A percentile compares a stretch with the other conserved stretches of the same genome.
These are phyloP conservation scores for Scedosporium minutisporum DNA, from an alignment of 2,329 filamentous ascomycete genomes.

Conservation along the genomic window DNA sequence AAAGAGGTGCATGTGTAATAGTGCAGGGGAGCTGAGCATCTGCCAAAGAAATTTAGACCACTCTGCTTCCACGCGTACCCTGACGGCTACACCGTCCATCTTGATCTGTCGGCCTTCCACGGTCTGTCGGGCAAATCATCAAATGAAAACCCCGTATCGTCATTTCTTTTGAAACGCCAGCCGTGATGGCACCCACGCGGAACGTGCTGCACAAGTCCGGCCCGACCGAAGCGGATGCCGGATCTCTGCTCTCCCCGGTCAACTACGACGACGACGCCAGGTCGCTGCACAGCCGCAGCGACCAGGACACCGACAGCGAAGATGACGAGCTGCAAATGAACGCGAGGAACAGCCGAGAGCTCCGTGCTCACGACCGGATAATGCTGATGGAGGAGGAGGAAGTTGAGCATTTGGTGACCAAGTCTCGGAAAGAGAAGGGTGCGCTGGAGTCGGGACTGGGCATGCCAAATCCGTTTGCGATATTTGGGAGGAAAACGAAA, in stretches of 20 bases:
- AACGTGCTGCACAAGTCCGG: background rate
- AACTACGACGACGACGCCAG: slow-evolving; percentile 61
- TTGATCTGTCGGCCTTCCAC: background rate
- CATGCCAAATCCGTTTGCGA: slow-evolving; percentile 11
- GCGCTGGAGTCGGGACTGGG: slow-evolving; percentile 33
- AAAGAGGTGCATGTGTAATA: background rate
- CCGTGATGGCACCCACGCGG: background rate
- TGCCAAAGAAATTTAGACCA: background rate
- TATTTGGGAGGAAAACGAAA: slow-evolving; percentile 9
- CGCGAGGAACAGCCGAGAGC: slow-evolving; percentile 59
- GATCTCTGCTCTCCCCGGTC: slow-evolving; percentile 50
- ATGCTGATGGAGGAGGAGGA: slow-evolving; percentile 71
- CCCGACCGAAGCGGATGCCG: slow-evolving; percentile 17
- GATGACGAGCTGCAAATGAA: slow-evolving; percentile 60
- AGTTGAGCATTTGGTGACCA: slow-evolving; percentile 48
- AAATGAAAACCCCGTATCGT: background rate
- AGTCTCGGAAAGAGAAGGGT: slow-evolving; percentile 38
- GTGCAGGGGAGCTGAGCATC: background rate
- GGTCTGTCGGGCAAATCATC: background rate
- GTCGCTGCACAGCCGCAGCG: slow-evolving; percentile 56
- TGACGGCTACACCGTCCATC: background rate
- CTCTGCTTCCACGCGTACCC: background rate
- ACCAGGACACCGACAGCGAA: slow-evolving; percentile 68
- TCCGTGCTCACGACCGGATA: slow-evolving; percentile 58
- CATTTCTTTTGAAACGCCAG: background rate